phyloP scores from a whole-genome alignment of 2,329 filamentous ascomycete species.

The Penicillium sp. region DNA sequence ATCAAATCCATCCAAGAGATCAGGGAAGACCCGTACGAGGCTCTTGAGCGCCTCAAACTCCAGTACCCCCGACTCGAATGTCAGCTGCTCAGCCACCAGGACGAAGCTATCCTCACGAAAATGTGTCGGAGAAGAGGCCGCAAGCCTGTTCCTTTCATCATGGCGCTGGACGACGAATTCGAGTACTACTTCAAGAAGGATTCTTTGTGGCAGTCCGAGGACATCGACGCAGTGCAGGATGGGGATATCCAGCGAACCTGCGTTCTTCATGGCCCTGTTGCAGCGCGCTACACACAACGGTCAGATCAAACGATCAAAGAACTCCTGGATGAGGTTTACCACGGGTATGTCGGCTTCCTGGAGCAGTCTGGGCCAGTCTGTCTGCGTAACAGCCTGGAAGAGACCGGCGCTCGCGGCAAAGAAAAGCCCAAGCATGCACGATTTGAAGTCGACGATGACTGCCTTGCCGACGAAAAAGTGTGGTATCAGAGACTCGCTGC shows the following conservation, averaged over 20 bases:
- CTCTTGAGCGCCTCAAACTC: background rate
- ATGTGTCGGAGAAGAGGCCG: constrained; percentile 81
- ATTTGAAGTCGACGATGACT: background rate
- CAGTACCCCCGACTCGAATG: constrained; percentile 72
- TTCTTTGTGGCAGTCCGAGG: constrained; percentile 95
- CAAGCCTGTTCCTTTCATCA: constrained; percentile 93
- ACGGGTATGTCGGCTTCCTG: constrained; percentile 65
- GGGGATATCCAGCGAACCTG: constrained; percentile 91
- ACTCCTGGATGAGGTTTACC: constrained; percentile 81
- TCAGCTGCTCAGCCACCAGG: constrained; percentile 91
- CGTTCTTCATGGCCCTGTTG: constrained; percentile 88
- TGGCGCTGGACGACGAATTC: constrained; percentile 84
- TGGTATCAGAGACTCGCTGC: background rate
- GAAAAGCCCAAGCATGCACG: background rate
- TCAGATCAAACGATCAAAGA: constrained; percentile 89
- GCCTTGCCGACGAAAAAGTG: background rate
- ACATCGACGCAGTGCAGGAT: constrained; percentile 83
- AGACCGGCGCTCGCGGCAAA: constrained; percentile 28
- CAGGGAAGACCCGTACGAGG: background rate
- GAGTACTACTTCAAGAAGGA: constrained; percentile 99
- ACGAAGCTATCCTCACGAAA: constrained; percentile 88
- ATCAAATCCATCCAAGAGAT: background rate
- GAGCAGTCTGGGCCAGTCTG: constrained; percentile 64
- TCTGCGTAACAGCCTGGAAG: constrained; percentile 52
- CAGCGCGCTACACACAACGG: constrained; percentile 76